Evolutionary conservation across 345 rosid genomes (phyloP).

Genomic region (Cardamine resedifolia): DNA sequence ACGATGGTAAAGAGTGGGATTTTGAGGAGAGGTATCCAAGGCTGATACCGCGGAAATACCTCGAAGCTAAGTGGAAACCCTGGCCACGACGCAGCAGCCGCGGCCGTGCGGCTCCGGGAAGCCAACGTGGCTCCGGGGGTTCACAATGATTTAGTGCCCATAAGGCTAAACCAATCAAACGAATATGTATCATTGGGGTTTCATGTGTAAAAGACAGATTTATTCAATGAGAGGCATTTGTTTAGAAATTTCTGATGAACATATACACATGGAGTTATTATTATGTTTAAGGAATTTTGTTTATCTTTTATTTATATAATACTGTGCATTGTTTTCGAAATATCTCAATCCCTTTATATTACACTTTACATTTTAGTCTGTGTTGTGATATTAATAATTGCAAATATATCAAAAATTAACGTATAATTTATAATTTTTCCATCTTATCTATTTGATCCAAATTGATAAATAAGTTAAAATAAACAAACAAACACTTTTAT

Average conservation of each 20-base stretch:
- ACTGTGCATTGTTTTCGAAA: background rate
- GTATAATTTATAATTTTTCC: background rate
- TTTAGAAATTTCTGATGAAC: background rate
- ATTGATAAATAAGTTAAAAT: background rate
- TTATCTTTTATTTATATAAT: background rate
- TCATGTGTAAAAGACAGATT: background rate
- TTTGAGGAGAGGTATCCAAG: conserved; percentile 34
- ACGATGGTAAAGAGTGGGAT: conserved; percentile 35
- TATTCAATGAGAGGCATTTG: background rate
- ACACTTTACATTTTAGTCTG: background rate
- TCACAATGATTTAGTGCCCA: conserved; percentile 26
- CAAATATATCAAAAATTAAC: background rate
- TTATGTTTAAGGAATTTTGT: background rate
- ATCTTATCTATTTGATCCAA: background rate
- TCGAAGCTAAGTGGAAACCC: conserved; percentile 35
- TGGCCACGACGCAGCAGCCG: conserved; percentile 32
- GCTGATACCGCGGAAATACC: conserved; percentile 11
- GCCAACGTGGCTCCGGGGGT: conserved; percentile 9
- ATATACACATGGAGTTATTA: background rate
- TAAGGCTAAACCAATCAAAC: background rate
- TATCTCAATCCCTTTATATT: background rate
- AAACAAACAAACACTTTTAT: no score
- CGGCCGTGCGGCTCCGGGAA: background rate
- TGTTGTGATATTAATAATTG: background rate
- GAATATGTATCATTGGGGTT: conserved; percentile 14